A percentile compares a stretch with the other conserved stretches of the same genome.
phyloP scores from a whole-genome alignment of 2,329 filamentous ascomycete species.

The Pseudomassariella vexata region DNA sequence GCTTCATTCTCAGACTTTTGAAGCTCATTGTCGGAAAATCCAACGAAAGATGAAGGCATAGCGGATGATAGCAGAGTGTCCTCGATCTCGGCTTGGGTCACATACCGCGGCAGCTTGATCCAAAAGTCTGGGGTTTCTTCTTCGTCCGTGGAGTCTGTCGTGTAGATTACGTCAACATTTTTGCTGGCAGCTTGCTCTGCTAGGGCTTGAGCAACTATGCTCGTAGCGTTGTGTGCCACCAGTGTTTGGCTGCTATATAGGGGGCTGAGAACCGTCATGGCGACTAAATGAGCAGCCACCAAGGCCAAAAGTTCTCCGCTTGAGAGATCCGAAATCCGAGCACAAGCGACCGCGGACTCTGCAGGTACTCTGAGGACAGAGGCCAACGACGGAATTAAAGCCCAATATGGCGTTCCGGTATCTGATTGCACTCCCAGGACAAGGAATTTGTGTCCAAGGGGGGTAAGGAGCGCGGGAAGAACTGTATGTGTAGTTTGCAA shows the following conservation, averaged over 20 bases:
- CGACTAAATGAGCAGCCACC: neutral
- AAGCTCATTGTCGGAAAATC: too few species aligned
- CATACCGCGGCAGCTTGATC: neutral
- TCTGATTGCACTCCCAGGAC: neutral
- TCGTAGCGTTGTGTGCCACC: neutral
- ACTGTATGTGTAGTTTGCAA: neutral
- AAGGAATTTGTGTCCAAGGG: conserved; percentile 1
- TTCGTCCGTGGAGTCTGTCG: neutral
- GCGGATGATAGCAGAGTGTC: neutral
- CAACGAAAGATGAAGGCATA: neutral
- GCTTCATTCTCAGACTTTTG: too few species aligned
- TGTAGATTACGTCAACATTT: neutral
- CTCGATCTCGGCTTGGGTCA: neutral
- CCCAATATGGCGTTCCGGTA: neutral
- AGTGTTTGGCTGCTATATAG: neutral
- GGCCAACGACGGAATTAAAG: neutral
- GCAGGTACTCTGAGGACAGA: neutral
- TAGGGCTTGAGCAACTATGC: neutral
- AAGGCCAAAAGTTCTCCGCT: neutral
- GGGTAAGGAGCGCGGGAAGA: neutral
- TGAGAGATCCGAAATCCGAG: too few species aligned
- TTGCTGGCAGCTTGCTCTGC: neutral
- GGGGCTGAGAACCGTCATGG: neutral
- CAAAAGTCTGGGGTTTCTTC: neutral
- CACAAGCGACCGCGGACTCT: neutral